Base-by-base conservation (phyloP, 1,284 basidiomycete genomes). In the Ceratobasidium sp. region DNA sequence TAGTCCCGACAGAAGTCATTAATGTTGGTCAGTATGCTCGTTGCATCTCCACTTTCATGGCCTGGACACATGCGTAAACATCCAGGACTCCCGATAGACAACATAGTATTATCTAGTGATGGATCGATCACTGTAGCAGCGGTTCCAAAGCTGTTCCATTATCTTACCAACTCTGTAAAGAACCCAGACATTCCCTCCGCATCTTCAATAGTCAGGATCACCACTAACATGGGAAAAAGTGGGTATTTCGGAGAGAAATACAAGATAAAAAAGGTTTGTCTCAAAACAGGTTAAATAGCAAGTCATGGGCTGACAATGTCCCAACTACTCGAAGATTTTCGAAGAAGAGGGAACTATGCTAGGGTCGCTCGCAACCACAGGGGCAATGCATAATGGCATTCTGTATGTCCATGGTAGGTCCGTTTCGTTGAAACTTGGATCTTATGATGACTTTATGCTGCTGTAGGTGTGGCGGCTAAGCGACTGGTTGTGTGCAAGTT, bases 221-320 rank as follows among this genome's bases (percentile, higher is more conserved):
- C 86, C 0, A 78, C 83, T 53, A 89, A 89, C 76, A 83, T 80
- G 2, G 86, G 85, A 5, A 76, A 79, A 6, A 78, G 80, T 34
- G 81, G 85, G 5, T 89, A 87, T 76, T 89, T 85, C 72, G 88
- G 88, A 16, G 84, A 88, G 74, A 90, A 89, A 75, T 88, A 85
- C 76, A 85, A 82, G 55, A 77, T 89, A 18, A 84, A 88, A 67
- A 89, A 85, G 83, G 88, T 88, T n/a, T 36, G 4, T 14, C 4
- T 8, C 23, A 26, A n/a, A 72, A 88, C 87, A 14, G 83, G 87
- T 74, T n/a, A n/a, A n/a, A 90, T 1, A 8, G 41, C 48, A 9
- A 36, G n/a, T 12, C 18, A 12, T 16, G 3, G 5, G 26, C 21
- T n/a, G n/a, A 45, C 41, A n/a, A 12, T 18, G 10, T 48, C 18